Evolutionary conservation across 148 eudicot genomes (phyloP).

Genomic region (Linanthus parryae): DNA sequence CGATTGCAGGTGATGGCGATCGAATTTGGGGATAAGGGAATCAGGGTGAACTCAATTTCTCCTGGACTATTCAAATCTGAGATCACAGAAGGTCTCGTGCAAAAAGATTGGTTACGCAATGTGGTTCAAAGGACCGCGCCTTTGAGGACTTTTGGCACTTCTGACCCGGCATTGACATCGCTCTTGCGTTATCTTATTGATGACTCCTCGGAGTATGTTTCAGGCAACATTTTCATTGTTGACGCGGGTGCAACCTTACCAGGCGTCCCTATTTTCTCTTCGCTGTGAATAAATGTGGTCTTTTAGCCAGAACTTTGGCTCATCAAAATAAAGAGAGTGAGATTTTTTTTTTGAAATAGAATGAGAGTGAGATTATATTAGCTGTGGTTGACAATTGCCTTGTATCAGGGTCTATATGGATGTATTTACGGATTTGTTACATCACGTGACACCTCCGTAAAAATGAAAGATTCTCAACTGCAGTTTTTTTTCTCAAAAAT

Average conservation of each 20-base stretch:
- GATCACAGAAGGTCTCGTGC: slow-evolving; percentile 50
- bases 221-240: slow-evolving; percentile 61
- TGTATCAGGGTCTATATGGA: too few species aligned
- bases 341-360: too few species aligned
- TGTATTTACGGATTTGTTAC: too few species aligned
- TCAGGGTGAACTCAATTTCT: slow-evolving; percentile 55
- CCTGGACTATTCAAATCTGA: slow-evolving; percentile 68
- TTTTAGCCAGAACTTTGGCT: too few species aligned
- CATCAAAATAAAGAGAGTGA: too few species aligned
- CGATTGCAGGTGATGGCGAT: slow-evolving; percentile 40
- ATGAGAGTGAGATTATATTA: too few species aligned
- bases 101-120: slow-evolving; percentile 51
- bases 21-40: slow-evolving; percentile 47
- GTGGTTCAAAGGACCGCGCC: slow-evolving; percentile 36
- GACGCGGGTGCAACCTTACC: slow-evolving; percentile 57
- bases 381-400: too few species aligned
- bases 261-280: slow-evolving; percentile 66
- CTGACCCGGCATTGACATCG: slow-evolving; percentile 63
- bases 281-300: too few species aligned
- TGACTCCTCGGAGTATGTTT: slow-evolving; percentile 48
- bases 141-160: slow-evolving; percentile 31
- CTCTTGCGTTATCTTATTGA: slow-evolving; percentile 55
- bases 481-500: too few species aligned
- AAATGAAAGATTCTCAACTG: too few species aligned
- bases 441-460: too few species aligned